phyloP scores from a whole-genome alignment of 1,284 basidiomycete genomes.

The Ustanciosporium gigantosporum region DNA sequence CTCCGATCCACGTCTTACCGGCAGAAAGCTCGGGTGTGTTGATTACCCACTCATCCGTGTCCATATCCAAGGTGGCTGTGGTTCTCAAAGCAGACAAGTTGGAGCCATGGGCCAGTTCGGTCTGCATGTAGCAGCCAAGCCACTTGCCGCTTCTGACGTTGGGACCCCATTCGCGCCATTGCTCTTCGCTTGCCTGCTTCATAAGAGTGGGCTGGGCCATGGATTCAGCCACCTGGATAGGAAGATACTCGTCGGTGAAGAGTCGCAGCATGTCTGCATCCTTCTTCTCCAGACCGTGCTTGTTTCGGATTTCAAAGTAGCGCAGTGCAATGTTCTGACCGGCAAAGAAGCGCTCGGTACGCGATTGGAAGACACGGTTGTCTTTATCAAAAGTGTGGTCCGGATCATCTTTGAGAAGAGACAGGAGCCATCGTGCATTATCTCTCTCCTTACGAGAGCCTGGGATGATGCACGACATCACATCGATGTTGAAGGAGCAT shows the following conservation, averaged over 20 bases:
- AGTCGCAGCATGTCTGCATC: constrained; percentile 43
- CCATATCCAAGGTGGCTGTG: constrained; percentile 36
- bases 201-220: constrained; percentile 50
- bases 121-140: constrained; percentile 50
- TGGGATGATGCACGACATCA: constrained; percentile 45
- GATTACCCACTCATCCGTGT: constrained; percentile 39
- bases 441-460: constrained; percentile 31
- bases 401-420: constrained; percentile 33
- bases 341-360: constrained; percentile 40
- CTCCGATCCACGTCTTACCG: constrained; percentile 49
- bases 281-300: constrained; percentile 43
- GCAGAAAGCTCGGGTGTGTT: constrained; percentile 40
- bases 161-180: constrained; percentile 45
- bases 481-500: constrained; percentile 41
- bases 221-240: constrained; percentile 47
- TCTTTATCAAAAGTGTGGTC: constrained; percentile 43
- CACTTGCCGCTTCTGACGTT: constrained; percentile 33
- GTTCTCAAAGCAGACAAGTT: constrained; percentile 46
- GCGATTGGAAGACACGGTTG: constrained; percentile 40
- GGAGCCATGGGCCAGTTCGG: constrained; percentile 48
- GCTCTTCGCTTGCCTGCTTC: constrained; percentile 36
- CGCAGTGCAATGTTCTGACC: constrained; percentile 41
- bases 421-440: constrained; percentile 41
- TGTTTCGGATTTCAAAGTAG: constrained; percentile 47
- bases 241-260: constrained; percentile 47